Percentiles rank a stretch among this genome's conserved stretches.
These are phyloP conservation scores for Puccinia triticina DNA, from an alignment of 1,284 basidiomycete species.

Conservation along the genomic window DNA sequence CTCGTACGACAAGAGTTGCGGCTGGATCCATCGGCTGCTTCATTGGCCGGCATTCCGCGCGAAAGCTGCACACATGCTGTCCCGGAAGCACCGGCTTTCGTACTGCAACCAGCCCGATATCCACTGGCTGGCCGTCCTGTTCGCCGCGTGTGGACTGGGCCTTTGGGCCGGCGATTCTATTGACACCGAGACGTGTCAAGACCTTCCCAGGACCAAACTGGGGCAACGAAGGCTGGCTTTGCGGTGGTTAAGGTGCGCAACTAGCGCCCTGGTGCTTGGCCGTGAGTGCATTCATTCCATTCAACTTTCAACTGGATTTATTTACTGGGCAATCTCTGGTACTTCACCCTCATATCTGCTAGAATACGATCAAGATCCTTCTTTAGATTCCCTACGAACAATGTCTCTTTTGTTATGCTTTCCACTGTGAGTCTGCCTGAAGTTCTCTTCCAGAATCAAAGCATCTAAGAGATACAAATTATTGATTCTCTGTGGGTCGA, in stretches of 20 bases:
- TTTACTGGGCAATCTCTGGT: not conserved
- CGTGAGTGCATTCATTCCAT: not conserved
- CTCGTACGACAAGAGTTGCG: slow-evolving; percentile 8
- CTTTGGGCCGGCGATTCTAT: slow-evolving; percentile 16
- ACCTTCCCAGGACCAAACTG: slow-evolving; percentile 3
- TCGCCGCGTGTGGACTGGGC: slow-evolving; percentile 36
- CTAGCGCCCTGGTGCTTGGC: slow-evolving; percentile 29
- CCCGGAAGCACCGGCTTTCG: not conserved
- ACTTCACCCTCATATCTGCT: not conserved
- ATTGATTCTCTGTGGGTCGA: not conserved
- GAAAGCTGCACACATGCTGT: slow-evolving; percentile 9
- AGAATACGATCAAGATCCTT: slow-evolving; percentile 31
- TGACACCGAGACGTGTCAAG: slow-evolving; percentile 1
- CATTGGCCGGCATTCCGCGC: slow-evolving; percentile 34
- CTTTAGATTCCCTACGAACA: slow-evolving; percentile 33
- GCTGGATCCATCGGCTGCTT: slow-evolving; percentile 34
- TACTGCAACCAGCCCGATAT: not conserved
- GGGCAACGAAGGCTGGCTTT: slow-evolving; percentile 13
- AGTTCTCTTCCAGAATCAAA: not conserved
- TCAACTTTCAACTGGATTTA: not conserved
- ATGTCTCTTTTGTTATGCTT: slow-evolving; percentile 29
- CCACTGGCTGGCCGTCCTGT: slow-evolving; percentile 37
- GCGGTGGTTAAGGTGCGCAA: slow-evolving; percentile 28
- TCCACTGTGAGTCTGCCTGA: slow-evolving; percentile 19
- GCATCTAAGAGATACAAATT: not conserved